Evolutionary conservation across 805 yeast genomes (phyloP).

Genomic region (Suhomyces sp.): DNA sequence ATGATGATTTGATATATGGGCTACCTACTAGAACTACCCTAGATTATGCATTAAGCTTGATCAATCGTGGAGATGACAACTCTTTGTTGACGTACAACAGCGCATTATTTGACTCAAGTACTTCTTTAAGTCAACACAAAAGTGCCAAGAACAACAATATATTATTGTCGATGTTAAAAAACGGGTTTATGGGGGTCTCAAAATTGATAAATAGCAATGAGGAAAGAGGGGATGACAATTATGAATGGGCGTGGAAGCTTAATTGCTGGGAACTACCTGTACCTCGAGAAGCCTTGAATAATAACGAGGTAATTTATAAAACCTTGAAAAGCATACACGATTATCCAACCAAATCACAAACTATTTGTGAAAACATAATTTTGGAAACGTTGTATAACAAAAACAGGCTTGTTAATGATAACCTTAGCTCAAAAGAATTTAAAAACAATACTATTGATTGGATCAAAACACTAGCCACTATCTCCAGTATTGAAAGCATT

Average conservation of each 20-base stretch:
- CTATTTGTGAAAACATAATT: slow-evolving; percentile 19
- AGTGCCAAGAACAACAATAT: slow-evolving; percentile 14
- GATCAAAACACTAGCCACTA: slow-evolving; percentile 27
- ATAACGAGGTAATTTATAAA: slow-evolving; percentile 50
- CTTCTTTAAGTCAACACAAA: slow-evolving; percentile 9
- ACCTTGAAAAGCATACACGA: slow-evolving; percentile 49
- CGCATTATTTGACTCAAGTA: slow-evolving; percentile 52
- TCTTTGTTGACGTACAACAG: slow-evolving; percentile 50
- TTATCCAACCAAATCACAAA: slow-evolving; percentile 15
- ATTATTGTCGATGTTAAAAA: slow-evolving; percentile 39
- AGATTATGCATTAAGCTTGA: slow-evolving; percentile 45
- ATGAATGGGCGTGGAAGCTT: slow-evolving; percentile 74
- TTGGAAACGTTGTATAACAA: slow-evolving; percentile 16
- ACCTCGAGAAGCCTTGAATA: slow-evolving; percentile 32
- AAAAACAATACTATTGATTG: slow-evolving; percentile 13
- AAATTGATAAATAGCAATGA: slow-evolving; percentile 32
- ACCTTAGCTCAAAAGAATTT: slow-evolving; percentile 15
- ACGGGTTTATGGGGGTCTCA: slow-evolving; percentile 61
- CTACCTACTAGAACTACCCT: slow-evolving; percentile 58
- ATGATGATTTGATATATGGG: slow-evolving; percentile 63
- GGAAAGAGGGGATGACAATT: slow-evolving; percentile 24
- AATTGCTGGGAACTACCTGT: slow-evolving; percentile 72
- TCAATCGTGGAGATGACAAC: slow-evolving; percentile 26
- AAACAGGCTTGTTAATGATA: slow-evolving; percentile 4
- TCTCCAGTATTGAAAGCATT: slow-evolving; percentile 20